A percentile compares a stretch with the other conserved stretches of the same genome.
These are phyloP conservation scores for Colletotrichum siamense DNA, from an alignment of 2,329 filamentous ascomycete species.

Conservation along the genomic window DNA sequence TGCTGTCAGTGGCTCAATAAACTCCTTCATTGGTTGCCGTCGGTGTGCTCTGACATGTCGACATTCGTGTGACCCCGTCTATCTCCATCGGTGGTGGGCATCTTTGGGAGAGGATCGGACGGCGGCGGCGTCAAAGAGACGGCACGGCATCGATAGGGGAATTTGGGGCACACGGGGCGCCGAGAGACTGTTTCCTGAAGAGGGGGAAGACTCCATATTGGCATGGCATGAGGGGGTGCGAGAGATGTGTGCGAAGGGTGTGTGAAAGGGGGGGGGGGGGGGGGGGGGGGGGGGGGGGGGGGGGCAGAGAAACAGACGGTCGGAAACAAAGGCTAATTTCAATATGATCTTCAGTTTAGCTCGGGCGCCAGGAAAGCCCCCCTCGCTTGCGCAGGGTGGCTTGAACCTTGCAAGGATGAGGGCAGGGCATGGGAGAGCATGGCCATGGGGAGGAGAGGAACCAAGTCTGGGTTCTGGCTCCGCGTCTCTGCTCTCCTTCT, in stretches of 20 bases:
- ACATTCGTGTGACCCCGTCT: neutral
- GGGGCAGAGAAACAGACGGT: slow-evolving; percentile 22
- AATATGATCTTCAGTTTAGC: slow-evolving; percentile 23
- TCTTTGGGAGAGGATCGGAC: neutral
- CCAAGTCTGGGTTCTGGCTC: neutral
- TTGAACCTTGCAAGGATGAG: slow-evolving; percentile 18
- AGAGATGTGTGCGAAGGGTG: neutral
- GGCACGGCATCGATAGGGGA: slow-evolving; percentile 8
- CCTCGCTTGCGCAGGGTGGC: slow-evolving; percentile 24
- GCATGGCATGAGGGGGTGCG: slow-evolving; percentile 3
- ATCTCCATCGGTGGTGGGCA: neutral
- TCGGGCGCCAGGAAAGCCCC: slow-evolving; percentile 21
- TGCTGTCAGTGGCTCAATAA: slow-evolving; percentile 1
- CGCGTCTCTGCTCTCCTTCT: neutral
- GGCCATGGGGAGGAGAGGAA: neutral
- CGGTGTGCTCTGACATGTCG: neutral
- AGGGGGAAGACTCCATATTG: slow-evolving; percentile 3
- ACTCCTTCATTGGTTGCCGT: neutral
- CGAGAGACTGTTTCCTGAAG: slow-evolving; percentile 7
- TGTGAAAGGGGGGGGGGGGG: neutral
- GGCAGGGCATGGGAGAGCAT: neutral
- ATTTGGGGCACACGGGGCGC: slow-evolving; percentile 4
- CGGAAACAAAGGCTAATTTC: slow-evolving; percentile 25
- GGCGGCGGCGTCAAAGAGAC: slow-evolving; percentile 4
- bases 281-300: no score